These are phyloP conservation scores for Oligophagozyma castellii DNA, from an alignment of 1,139 yeast species.

Conservation along the genomic window DNA sequence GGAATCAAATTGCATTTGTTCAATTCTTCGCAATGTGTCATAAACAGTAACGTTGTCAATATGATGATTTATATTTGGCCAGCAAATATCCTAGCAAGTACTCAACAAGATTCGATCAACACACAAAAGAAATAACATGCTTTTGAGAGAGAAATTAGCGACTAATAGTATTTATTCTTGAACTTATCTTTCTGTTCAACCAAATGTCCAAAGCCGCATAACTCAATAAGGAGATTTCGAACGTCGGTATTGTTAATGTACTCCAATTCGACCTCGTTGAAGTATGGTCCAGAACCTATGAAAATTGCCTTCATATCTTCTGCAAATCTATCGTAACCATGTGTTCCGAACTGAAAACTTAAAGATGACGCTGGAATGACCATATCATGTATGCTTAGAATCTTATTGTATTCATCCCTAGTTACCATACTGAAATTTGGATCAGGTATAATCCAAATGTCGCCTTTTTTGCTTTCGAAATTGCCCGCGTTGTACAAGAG, in stretches of 20 bases:
- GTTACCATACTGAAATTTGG: slow-evolving; percentile 74
- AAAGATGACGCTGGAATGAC: not conserved
- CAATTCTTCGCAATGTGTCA: too few species aligned
- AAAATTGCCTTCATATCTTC: slow-evolving; percentile 78
- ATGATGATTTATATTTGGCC: too few species aligned
- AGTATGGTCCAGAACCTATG: slow-evolving; percentile 71
- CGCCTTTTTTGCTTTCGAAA: slow-evolving; percentile 41
- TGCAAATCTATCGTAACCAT: slow-evolving; percentile 60
- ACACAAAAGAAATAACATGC: too few species aligned
- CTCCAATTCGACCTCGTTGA: slow-evolving; percentile 29
- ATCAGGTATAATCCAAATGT: slow-evolving; percentile 69
- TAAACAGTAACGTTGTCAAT: too few species aligned
- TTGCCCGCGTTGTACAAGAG: not conserved
- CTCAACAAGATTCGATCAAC: too few species aligned
- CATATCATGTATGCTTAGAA: slow-evolving; percentile 31
- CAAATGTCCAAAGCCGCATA: not conserved
- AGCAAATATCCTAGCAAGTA: too few species aligned
- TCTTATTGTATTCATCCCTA: slow-evolving; percentile 25
- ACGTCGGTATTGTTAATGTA: slow-evolving; percentile 68
- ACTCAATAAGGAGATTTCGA: slow-evolving; percentile 59
- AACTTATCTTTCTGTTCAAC: too few species aligned
- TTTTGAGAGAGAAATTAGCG: too few species aligned
- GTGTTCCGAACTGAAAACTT: slow-evolving; percentile 45
- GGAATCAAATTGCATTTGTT: too few species aligned
- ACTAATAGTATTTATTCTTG: too few species aligned